phyloP scores from a whole-genome alignment of 768 basidiomycete species.

The Tylopilus rubrobrunneus region DNA sequence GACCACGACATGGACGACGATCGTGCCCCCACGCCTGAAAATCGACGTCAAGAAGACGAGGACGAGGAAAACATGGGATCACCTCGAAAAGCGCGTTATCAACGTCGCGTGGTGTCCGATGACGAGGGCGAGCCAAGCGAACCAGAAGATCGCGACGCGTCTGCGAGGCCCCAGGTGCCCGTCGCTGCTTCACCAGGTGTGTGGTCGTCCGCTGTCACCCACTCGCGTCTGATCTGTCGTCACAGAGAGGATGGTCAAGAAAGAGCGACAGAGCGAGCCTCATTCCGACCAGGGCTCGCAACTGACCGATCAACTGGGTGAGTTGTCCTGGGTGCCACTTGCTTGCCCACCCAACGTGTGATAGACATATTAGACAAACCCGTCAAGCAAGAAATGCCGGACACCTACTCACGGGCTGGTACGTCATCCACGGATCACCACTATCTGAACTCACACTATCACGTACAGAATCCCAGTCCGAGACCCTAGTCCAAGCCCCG shows the following conservation, averaged over 20 bases:
- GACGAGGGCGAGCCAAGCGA: constrained; percentile 3
- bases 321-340: not conserved
- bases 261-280: not conserved
- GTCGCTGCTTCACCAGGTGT: constrained; percentile 4
- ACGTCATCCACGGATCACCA: not conserved
- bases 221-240: not conserved
- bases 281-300: not conserved
- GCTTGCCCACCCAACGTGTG: not conserved
- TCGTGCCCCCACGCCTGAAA: not conserved
- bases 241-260: constrained; percentile 3
- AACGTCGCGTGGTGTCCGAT: constrained; percentile 8
- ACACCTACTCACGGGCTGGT: constrained; percentile 9
- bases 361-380: constrained; percentile 13
- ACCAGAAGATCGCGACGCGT: constrained; percentile 1
- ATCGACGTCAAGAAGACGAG: not conserved
- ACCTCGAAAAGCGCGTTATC: constrained; percentile 1
- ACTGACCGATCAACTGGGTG: constrained; percentile 1
- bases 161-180: not conserved
- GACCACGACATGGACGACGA: constrained; percentile 4
- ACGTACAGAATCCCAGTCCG: constrained; percentile 4
- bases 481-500: not conserved
- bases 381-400: constrained; percentile 17
- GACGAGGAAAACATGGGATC: constrained; percentile 1
- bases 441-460: not conserved
- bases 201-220: not conserved